Base-by-base conservation (phyloP, 192 early-diverging fungal genomes). In the Coemansia sp. region DNA sequence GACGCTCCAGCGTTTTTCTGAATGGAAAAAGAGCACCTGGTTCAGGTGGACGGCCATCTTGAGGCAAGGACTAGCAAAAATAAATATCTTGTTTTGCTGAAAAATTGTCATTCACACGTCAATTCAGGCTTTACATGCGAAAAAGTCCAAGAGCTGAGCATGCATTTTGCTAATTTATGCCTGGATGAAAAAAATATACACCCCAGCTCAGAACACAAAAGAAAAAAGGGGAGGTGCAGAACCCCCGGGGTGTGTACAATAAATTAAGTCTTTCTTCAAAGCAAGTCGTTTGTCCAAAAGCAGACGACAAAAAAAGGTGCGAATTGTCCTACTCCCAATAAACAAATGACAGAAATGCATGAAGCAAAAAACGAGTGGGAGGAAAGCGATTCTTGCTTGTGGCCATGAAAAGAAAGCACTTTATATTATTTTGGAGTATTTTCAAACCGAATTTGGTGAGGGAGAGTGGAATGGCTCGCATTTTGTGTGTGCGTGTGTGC, bases 81-180 rank as follows among this genome's bases (percentile, higher is more conserved):
- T 11, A 54, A 14, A 54, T 8, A 22, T 45, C 44, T 45, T 45
- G 8, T 50, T 50, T 25, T 13, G 25, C 20, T 25, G 7, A 25
- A 54, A 54, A 22, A 20, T 7, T 22, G 8, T 5, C 51, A 22
- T 54, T 54, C 51, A 25, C 51, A 54, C 51, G 51, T 54, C 22
- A 54, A 54, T 54, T 54, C 51, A 54, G 51, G 51, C 51, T 54
- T 54, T 54, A 54, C 25, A 59, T 59, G 57, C 57, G 57, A 38
- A 17, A 17, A 11, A 39, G 37, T 16, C 39, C 39, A 16, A 59
- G n/a, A 40, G 13, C 39, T 5, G 39, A 13, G 13, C 12, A 38
- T 59, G 57, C 57, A 59, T 38, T 38, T 39, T 39, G 57, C 57
- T 59, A 59, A 41, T 40, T 59, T 59, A 59, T 59, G 38, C 22